Evolutionary conservation across 345 rosid genomes (phyloP).

Genomic region (Eutrema japonicum): DNA sequence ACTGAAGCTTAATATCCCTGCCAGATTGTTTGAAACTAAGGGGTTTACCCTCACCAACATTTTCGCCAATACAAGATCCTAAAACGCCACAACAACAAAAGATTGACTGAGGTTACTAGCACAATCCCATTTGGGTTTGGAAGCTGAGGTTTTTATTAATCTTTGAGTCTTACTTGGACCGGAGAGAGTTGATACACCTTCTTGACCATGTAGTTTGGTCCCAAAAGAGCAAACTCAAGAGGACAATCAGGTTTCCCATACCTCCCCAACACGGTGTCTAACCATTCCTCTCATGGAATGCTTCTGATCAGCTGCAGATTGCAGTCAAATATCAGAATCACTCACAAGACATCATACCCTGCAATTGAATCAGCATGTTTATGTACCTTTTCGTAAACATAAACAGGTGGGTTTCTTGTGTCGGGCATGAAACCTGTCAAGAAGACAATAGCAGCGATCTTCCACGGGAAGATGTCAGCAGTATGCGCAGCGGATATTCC

Average conservation of each 20-base stretch:
- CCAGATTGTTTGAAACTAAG: conserved; percentile 26
- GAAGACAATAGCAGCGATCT: conserved; percentile 31
- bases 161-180: background rate
- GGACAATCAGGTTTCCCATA: conserved; percentile 10
- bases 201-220: conserved; percentile 5
- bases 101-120: background rate
- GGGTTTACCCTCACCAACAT: conserved; percentile 45
- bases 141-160: too few relatives aligned
- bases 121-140: background rate
- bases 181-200: background rate
- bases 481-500: conserved; percentile 55
- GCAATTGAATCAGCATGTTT: background rate
- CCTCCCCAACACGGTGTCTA: background rate
- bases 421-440: conserved; percentile 38
- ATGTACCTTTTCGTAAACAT: conserved; percentile 21
- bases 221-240: background rate
- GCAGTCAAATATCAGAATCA: background rate
- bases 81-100: background rate
- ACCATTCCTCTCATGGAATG: background rate
- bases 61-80: conserved; percentile 48
- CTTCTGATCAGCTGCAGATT: background rate
- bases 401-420: conserved; percentile 32
- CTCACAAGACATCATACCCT: background rate
- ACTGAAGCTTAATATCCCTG: conserved; percentile 32
- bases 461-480: conserved; percentile 38